These are phyloP conservation scores for Cicer pinnatifidum DNA, from an alignment of 306 rosid genomes.

Conservation along the genomic window DNA sequence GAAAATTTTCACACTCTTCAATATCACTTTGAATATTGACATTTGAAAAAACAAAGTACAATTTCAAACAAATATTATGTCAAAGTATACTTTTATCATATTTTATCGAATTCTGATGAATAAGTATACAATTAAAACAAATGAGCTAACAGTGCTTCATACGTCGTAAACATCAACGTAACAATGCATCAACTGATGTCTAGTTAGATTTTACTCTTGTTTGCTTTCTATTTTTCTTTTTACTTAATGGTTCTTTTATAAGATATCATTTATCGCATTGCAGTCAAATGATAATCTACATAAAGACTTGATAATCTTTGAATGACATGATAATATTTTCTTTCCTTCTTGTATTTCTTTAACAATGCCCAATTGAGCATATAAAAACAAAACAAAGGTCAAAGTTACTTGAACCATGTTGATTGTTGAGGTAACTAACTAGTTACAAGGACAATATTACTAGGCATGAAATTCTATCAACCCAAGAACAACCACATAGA, in stretches of 20 bases:
- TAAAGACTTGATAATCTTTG: neutral
- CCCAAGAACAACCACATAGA: constrained; percentile 27
- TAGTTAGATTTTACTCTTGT: neutral
- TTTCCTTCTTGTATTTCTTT: constrained; percentile 20
- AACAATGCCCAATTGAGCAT: constrained; percentile 18
- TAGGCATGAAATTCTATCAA: constrained; percentile 1
- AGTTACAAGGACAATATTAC: constrained; percentile 31
- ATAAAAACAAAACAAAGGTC: constrained; percentile 1
- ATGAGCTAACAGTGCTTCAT: no score
- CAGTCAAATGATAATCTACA: neutral
- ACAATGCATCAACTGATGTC: neutral
- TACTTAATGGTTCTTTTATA: no score
- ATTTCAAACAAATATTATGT: no score
- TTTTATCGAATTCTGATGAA: no score
- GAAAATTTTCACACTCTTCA: no score
- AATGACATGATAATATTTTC: neutral
- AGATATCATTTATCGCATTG: no score
- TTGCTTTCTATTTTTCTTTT: neutral
- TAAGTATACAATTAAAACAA: no score
- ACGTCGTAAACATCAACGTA: neutral
- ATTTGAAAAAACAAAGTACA: no score
- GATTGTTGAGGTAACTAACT: constrained; percentile 21
- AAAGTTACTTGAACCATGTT: constrained; percentile 34
- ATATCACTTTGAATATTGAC: no score
- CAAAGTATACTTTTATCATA: no score